Base-by-base conservation (phyloP, 176 grass and related monocot species). In the Echinochloa phyllopogon region DNA sequence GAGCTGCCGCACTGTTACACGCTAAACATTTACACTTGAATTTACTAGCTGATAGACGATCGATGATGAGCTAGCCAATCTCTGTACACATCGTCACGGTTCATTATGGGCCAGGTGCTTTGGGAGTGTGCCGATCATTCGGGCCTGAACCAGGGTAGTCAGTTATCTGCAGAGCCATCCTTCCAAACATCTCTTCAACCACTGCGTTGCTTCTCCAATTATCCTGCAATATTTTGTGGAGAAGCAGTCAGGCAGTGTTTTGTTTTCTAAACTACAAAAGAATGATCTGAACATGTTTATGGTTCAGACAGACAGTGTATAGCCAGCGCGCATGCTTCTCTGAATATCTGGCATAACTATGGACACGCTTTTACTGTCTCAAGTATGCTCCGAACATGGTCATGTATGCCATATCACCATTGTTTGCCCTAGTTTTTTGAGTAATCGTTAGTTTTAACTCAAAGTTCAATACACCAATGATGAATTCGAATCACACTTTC, bases 81-180 rank as follows among this genome's bases (percentile, higher is more conserved):
- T 83, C 49, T 87, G 49, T 58, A 74, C 88, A 77, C 16, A 21
- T 33, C 24, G 7, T 72, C 57, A 50, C 3, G 10, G 13, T 4
- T 62, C 53, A 72, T 87, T 80, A 87, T 75, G 89, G 65, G 25
- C 79, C 90, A 2, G 90, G 90, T 33, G 90, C 67, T 41, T 92
- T 92, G 8, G 90, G 90, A 17, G 90, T 89, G 87, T 92, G 90
- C 38, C 83, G 90, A 76, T 89, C 90, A 27, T 92, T 92, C 0
- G 90, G 52, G 8, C 87, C 90, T 16, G 90, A 86, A 1, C 87
- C 87, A 7, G 90, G 90, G 87, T 92, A 92, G 40, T 92, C 90
- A 0, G 74, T 86, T 8, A 84, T 80, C 38, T 92, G 86, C 52
- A 92, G 10, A 29, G 74, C 87, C 83, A 89, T 92, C 79, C 90